These are phyloP conservation scores for Sphenostylis stenocarpa DNA, from an alignment of 306 rosid species.

Conservation along the genomic window DNA sequence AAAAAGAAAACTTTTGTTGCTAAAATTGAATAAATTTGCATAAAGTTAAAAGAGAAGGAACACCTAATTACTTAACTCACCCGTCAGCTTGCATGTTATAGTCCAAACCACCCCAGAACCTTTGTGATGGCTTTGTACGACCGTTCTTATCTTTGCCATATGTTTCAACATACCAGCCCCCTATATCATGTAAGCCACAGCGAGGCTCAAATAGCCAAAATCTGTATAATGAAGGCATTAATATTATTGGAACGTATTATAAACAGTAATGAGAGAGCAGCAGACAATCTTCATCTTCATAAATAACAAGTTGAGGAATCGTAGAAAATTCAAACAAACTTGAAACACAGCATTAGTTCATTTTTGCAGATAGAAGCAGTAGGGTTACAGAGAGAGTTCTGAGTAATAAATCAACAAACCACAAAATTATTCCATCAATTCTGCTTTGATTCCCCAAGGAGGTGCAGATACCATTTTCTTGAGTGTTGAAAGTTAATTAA, in stretches of 20 bases:
- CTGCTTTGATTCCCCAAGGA: neutral
- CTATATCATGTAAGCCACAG: conserved; percentile 87
- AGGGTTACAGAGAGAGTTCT: neutral
- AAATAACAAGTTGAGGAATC: conserved; percentile 11
- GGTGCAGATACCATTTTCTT: conserved; percentile 11
- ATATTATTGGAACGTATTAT: conserved; percentile 20
- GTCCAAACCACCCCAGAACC: conserved; percentile 85
- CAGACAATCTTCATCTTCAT: conserved; percentile 14
- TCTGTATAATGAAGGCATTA: conserved; percentile 52
- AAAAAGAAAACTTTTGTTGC: neutral
- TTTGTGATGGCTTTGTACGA: conserved; percentile 62
- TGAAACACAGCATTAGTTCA: neutral
- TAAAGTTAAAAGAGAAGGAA: neutral
- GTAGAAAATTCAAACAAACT: neutral
- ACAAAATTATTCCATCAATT: conserved; percentile 17
- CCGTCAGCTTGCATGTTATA: conserved; percentile 50
- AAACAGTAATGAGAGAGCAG: neutral
- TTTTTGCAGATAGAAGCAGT: conserved; percentile 3
- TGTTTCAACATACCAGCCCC: conserved; percentile 97
- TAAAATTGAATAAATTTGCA: neutral
- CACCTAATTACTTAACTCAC: conserved; percentile 40
- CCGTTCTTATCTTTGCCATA: conserved; percentile 86
- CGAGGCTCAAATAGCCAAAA: conserved; percentile 99
- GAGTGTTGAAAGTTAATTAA: conserved; percentile 20
- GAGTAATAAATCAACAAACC: conserved; percentile 32